Evolutionary conservation across 2,329 filamentous ascomycete genomes (phyloP), one percentile per base, ranked within the genome.

Genomic region (Fusarium dlaminii): DNA sequence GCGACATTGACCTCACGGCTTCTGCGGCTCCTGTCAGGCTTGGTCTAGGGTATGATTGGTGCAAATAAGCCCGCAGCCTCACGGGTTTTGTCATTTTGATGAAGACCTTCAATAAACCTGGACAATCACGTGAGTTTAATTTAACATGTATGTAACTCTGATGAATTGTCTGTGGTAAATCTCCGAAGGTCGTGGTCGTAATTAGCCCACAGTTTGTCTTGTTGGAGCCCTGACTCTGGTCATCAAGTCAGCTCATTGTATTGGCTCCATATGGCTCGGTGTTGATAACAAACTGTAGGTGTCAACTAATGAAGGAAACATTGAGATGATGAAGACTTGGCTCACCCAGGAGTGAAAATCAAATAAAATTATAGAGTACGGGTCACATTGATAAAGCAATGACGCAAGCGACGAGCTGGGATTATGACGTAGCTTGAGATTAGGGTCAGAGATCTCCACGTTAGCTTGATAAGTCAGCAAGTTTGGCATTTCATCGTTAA

Each of bases 41-140:
- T 49, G 20, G 36, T n/a, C 39, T 51, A 39, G 37, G 34, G 34
- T 58, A 30, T 77, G 75, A 77, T 77, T 77, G 75, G 75, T 58
- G 48, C 24, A 40, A 67, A 59, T 56, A 39, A 46, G 46, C 57
- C 49, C 56, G 24, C 71, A 68, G 66, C 37, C 45, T 52, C 48
- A 49, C 49, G 32, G 48, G 32, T 49, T 64, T 57, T 52, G 34
- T 29, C 37, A 40, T 32, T 30, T 42, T 43, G n/a, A 56, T 29
- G 30, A 60, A 34, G 54, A n/a, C 37, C 30, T 40, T 55, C 11
- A 30, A 39, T 48, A 52, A 52, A 52, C 37, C 24, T 43, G 34
- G 30, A 34, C 32, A 29, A 42, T 74, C 71, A 74, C 71, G 71
- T 74, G 71, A 57, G 29, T 15, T n/a, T 29, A 15, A 27, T 18